Evolutionary conservation across 2,329 filamentous ascomycete genomes (phyloP), one percentile per base, ranked within the genome.

Genomic region (Septoria linicola): DNA sequence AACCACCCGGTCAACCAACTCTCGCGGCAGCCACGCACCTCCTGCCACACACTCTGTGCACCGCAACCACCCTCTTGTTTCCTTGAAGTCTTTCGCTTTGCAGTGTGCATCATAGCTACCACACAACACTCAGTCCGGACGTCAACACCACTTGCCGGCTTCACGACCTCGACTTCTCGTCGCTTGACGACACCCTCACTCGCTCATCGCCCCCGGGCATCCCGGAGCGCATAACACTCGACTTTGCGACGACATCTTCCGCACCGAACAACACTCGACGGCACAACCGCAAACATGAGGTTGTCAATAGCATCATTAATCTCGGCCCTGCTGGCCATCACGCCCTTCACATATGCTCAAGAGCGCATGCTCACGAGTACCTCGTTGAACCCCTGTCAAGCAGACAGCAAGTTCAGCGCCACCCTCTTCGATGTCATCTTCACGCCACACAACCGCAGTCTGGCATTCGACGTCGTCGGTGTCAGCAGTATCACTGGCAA

Each of bases 341-440:
- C 80, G 44, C 72, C 80, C 53, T 78, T 75, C 50, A 55, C 64
- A 48, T 74, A 80, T 52, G 86, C 82, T 57, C 77, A 82, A 66
- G 44, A 47, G 44, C 79, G 78, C 58, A 76, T 89, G 66, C 87
- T 97, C 64, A 78, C 84, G 63, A 93, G 91, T 49, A 88, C 81
- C 67, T 95, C 91, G 20, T 80, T 96, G 61, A 90, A 88, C 70
- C 80, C 87, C 40, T 96, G 91, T 73, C 87, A 91, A 77, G 76
- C 83, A 53, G 85, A 92, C 71, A 92, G 88, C 21, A 85, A 84
- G 66, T 95, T 96, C 71, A 87, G 88, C 3, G 90, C 91, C 63
- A 90, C 86, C 62, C 79, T 93, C 53, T 96, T 96, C 81, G 86
- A 95, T 62, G 87, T 96, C 69, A 75, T 82, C 58, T 89, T 88